Base-by-base conservation (phyloP, 345 rosid genomes). In the Salix purpurea region DNA sequence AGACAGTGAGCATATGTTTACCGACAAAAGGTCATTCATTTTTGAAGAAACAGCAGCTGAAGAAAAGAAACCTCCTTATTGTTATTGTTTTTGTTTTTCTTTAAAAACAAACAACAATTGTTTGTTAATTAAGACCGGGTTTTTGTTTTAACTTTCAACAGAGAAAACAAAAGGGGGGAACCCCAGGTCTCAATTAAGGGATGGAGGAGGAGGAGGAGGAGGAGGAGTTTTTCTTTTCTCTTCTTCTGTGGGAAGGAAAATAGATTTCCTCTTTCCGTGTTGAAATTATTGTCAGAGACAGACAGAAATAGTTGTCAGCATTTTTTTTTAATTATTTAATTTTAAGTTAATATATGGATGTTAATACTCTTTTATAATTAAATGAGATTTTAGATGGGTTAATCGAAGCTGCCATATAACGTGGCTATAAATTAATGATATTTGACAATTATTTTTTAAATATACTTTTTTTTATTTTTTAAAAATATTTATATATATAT, bases 11-110 rank as follows among this genome's bases (percentile, higher is more conserved):
- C 32, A 67, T 61, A 28, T 58, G 76, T 67, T 83, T 87, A 91
- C 97, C 90, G 89, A 79, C 73, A 92, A 78, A 83, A 92, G 97
- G 87, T 92, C 92, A 85, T 91, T 92, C 97, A 92, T 91, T 74
- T 83, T 84, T 18, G 83, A 74, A 83, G 83, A 78, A 75, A 44
- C 56, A 82, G 70, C 67, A 75, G 37, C 23, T 26, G 56, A 42
- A 24, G 23, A 67, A 40, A 67, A 37, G 42, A 67, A 39, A 6
- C 61, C 54, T 48, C 19, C 54, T 48, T 48, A 26, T 48, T 48
- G 7, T 48, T 48, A 14, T 16, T 48, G 21, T 48, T 40, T 2
- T 40, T 40, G 18, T 48, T 48, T 48, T 15, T 48, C 54, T 4
- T 14, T 4, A 48, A 48, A 48, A 16, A 16, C 2, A 5, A 48